A percentile compares a stretch with the other conserved stretches of the same genome.
These are phyloP conservation scores for Pseudomonodictys pantanalensis DNA, from an alignment of 495 filamentous ascomycete species.

Conservation along the genomic window DNA sequence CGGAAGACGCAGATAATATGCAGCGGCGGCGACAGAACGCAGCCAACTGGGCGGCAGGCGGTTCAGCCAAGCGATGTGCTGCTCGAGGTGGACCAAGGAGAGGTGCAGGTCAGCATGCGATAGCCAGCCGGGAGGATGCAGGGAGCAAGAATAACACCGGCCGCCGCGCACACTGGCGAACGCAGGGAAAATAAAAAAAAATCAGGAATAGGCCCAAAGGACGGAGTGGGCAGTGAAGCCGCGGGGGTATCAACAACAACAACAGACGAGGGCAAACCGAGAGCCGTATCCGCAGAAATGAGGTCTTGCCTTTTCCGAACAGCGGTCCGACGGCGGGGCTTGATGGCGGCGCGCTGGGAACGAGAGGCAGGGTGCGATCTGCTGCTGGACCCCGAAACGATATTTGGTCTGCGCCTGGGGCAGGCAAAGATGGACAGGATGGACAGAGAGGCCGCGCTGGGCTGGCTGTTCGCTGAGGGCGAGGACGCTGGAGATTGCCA, in stretches of 20 bases:
- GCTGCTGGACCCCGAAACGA: neutral
- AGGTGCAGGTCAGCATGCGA: constrained; percentile 23
- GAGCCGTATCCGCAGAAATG: constrained; percentile 11
- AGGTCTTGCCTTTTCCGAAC: neutral
- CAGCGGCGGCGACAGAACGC: constrained; percentile 24
- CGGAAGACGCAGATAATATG: constrained; percentile 19
- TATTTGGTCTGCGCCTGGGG: too few species aligned
- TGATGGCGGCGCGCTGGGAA: neutral
- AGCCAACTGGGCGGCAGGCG: constrained; percentile 5
- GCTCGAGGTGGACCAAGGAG: constrained; percentile 17
- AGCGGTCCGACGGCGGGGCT: neutral
- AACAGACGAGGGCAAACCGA: neutral
- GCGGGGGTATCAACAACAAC: constrained; percentile 2
- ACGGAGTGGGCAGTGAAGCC: neutral
- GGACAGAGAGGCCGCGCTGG: too few species aligned
- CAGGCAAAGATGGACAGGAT: too few species aligned
- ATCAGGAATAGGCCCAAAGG: too few species aligned
- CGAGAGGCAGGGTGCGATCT: too few species aligned
- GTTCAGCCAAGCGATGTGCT: constrained; percentile 11
- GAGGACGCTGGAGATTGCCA: too few species aligned
- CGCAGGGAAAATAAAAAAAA: constrained; percentile 4
- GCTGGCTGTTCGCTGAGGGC: too few species aligned
- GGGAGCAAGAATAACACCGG: neutral
- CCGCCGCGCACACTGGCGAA: constrained; percentile 1
- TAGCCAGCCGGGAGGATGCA: constrained; percentile 8